Evolutionary conservation across 805 yeast species (phyloP), one percentile per base, ranked within the genome.

Genomic region (Metschnikowia henanensis): DNA sequence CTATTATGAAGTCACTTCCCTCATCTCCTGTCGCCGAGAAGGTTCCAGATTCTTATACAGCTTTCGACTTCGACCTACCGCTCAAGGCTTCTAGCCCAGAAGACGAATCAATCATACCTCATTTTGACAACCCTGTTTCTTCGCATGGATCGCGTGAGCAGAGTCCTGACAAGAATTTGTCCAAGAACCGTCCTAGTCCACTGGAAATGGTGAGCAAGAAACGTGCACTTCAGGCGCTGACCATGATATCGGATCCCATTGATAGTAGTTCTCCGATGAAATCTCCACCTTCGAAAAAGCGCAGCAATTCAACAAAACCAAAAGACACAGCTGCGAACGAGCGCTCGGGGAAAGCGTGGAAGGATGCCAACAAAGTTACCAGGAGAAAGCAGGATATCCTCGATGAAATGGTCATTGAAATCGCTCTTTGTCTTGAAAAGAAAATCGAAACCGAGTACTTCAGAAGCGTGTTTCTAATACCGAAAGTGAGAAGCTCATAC

Each of bases 311-410:
- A 12, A 12, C 36, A 6, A 41, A 31, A 39, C 6, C 30, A 17
- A 39, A 31, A 28, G 35, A 21, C 13, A 17, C 23, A 7, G 31
- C 33, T 3, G 26, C n/a, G 3, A 35, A 25, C n/a, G 53, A 46
- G 6, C 41, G 41, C 8, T 46, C 49, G 30, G 38, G 45, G 17
- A 66, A 66, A 34, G 66, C 67, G 19, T 52, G 72, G 38, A 58
- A 56, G 5, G 65, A 60, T 9, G 73, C 64, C 6, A 72, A 72
- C 44, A 63, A 52, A 43, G 62, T 58, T 3, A 59, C 59, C 3
- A 59, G 80, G 39, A 61, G 72, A 18, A 80, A 75, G 53, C 79
- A 72, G 6, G 83, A 79, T 28, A 61, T 81, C 4, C 56, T 79
- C 22, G 49, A 64, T 2, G 80, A 78, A 45, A 79, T 84, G 73